Conservation (phyloP, 768 basidiomycete genomes). For the Boletellus ananas region DNA sequence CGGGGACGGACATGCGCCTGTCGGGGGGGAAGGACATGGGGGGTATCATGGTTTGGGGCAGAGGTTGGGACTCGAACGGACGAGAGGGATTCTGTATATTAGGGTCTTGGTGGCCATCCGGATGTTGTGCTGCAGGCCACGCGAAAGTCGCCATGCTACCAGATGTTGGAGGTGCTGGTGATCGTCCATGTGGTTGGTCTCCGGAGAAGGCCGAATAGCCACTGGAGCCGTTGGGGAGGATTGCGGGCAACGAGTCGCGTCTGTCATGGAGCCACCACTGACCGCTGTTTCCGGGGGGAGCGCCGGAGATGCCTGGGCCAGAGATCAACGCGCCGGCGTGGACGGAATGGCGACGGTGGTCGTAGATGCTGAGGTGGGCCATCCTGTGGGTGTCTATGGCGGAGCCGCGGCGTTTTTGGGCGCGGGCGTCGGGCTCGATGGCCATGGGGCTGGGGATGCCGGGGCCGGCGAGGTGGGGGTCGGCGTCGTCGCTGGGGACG, state of each 20-base stretch:
- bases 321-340: slow-evolving; percentile 52
- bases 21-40: slow-evolving; percentile 57
- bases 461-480: slow-evolving; percentile 63
- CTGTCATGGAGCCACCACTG: slow-evolving; percentile 65
- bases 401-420: slow-evolving; percentile 81
- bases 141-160: slow-evolving; percentile 66
- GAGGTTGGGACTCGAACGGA: slow-evolving; percentile 47
- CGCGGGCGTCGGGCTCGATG: slow-evolving; percentile 59
- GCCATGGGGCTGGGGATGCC: slow-evolving; percentile 60
- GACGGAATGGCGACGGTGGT: slow-evolving; percentile 74
- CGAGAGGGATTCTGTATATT: slow-evolving; percentile 40
- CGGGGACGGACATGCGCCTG: slow-evolving; percentile 76
- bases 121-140: slow-evolving; percentile 56
- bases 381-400: slow-evolving; percentile 75
- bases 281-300: slow-evolving; percentile 18
- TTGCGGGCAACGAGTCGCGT: slow-evolving; percentile 70
- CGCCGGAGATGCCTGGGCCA: slow-evolving; percentile 24
- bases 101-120: slow-evolving; percentile 45
- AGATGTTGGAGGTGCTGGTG: slow-evolving; percentile 53
- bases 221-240: slow-evolving; percentile 60
- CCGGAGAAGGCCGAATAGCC: slow-evolving; percentile 55
- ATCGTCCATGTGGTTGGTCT: slow-evolving; percentile 62
- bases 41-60: slow-evolving; percentile 50
- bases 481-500: slow-evolving; percentile 58
- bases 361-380: slow-evolving; percentile 63